Percentiles rank a stretch among this genome's conserved stretches.
Evolutionary conservation across 2,329 filamentous ascomycete species (phyloP).

Genomic region (Ustulina deusta): DNA sequence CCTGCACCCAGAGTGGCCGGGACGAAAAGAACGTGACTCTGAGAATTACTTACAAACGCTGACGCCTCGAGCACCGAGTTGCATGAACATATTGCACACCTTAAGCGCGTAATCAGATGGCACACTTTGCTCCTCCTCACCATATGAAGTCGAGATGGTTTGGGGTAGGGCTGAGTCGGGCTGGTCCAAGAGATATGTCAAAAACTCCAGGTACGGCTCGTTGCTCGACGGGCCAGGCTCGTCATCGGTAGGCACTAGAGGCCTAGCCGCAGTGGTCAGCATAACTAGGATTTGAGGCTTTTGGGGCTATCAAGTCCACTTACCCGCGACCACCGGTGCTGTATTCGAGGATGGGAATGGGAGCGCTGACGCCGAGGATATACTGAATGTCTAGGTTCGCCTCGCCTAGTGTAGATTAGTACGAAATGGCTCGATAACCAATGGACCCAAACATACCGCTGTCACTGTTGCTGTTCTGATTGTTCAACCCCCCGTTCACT

Average conservation of each 20-base stretch:
- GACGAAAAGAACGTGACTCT: background rate
- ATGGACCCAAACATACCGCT: constrained; percentile 47
- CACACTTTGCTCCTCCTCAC: constrained; percentile 73
- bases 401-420: constrained; percentile 56
- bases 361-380: constrained; percentile 65
- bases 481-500: constrained; percentile 68
- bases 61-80: constrained; percentile 73
- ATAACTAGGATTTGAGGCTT: constrained; percentile 54
- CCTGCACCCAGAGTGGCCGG: no score
- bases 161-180: constrained; percentile 65
- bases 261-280: constrained; percentile 54
- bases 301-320: constrained; percentile 37
- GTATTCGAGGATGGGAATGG: constrained; percentile 68
- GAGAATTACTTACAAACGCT: constrained; percentile 56
- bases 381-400: constrained; percentile 75
- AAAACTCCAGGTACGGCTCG: constrained; percentile 75
- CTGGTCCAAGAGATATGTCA: constrained; percentile 69
- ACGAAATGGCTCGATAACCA: background rate
- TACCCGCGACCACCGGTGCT: constrained; percentile 67
- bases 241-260: constrained; percentile 65
- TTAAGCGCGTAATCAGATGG: constrained; percentile 69
- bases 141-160: constrained; percentile 73
- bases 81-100: constrained; percentile 72
- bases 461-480: constrained; percentile 56
- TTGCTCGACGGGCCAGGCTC: constrained; percentile 69